These are phyloP conservation scores for Saksenaea oblongispora DNA, from an alignment of 371 early-diverging fungal species.

Conservation along the genomic window DNA sequence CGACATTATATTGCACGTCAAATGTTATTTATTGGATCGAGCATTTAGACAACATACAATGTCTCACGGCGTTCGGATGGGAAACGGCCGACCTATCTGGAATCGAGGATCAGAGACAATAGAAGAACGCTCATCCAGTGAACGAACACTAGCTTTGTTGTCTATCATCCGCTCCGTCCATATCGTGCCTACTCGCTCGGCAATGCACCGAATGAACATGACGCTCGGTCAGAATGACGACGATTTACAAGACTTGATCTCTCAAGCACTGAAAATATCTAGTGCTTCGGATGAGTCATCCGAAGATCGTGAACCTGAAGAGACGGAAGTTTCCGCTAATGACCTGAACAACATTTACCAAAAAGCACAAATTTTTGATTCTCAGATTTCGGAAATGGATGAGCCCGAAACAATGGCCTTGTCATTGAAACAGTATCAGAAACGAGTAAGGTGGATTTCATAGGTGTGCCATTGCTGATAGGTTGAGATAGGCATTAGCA, in stretches of 20 bases:
- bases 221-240: constrained; percentile 17
- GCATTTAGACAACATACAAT: constrained; percentile 25
- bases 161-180: constrained; percentile 42
- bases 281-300: not conserved
- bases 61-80: not conserved
- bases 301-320: constrained; percentile 18
- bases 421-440: constrained; percentile 65
- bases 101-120: constrained; percentile 30
- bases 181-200: constrained; percentile 38
- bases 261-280: constrained; percentile 20
- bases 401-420: constrained; percentile 52
- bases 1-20: constrained; percentile 50
- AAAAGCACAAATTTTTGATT: constrained; percentile 60
- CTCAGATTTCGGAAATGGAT: constrained; percentile 52
- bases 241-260: constrained; percentile 26
- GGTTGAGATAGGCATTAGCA: constrained; percentile 41
- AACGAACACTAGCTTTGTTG: constrained; percentile 48
- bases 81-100: constrained; percentile 11
- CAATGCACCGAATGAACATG: constrained; percentile 29
- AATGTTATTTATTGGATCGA: constrained; percentile 38
- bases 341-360: constrained; percentile 65
- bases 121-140: constrained; percentile 23
- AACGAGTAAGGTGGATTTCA: constrained; percentile 36
- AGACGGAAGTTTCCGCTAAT: constrained; percentile 56
- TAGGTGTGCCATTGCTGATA: not conserved